Percentiles rank a stretch among this genome's conserved stretches.
Conservation (phyloP, 176 grass and related monocot species). For the Oryza meridionalis region DNA sequence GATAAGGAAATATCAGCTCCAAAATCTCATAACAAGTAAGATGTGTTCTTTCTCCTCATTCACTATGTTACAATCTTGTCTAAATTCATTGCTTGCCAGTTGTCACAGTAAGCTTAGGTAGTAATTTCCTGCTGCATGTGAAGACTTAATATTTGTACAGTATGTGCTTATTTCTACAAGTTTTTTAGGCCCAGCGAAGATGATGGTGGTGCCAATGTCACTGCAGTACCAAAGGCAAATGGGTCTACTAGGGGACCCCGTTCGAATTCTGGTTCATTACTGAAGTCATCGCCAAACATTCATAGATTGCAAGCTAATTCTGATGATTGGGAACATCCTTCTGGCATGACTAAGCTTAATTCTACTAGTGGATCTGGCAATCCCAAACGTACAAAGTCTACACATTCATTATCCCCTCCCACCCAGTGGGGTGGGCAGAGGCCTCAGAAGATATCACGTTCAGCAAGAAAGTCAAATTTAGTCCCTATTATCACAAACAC, state of each 20-base stretch:
- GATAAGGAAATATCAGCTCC: slow-evolving; percentile 58
- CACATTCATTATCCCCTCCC: slow-evolving; percentile 73
- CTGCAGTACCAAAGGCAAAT: slow-evolving; percentile 62
- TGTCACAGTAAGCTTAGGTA: slow-evolving; percentile 13
- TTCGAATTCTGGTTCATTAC: slow-evolving; percentile 68
- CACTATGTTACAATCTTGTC: slow-evolving; percentile 22
- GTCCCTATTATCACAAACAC: slow-evolving; percentile 53
- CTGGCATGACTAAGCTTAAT: slow-evolving; percentile 64
- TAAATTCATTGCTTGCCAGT: slow-evolving; percentile 24
- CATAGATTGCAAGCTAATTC: slow-evolving; percentile 60
- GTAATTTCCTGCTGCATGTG: slow-evolving; percentile 22
- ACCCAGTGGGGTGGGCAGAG: slow-evolving; percentile 86
- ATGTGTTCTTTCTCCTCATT: slow-evolving; percentile 36
- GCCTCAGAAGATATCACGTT: slow-evolving; percentile 88
- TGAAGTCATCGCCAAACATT: slow-evolving; percentile 70
- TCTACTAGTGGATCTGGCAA: slow-evolving; percentile 64
- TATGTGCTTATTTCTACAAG: slow-evolving; percentile 20
- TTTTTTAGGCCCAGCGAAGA: slow-evolving; percentile 66
- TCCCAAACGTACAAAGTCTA: slow-evolving; percentile 65
- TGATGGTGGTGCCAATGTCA: slow-evolving; percentile 44
- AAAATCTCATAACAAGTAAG: slow-evolving; percentile 85
- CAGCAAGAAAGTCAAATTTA: slow-evolving; percentile 87
- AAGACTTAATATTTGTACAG: slow-evolving; percentile 8
- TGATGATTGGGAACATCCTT: slow-evolving; percentile 73
- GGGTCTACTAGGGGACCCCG: slow-evolving; percentile 68